Conservation (phyloP, 202 grass and related monocot species). For the Zoysia matrella region DNA sequence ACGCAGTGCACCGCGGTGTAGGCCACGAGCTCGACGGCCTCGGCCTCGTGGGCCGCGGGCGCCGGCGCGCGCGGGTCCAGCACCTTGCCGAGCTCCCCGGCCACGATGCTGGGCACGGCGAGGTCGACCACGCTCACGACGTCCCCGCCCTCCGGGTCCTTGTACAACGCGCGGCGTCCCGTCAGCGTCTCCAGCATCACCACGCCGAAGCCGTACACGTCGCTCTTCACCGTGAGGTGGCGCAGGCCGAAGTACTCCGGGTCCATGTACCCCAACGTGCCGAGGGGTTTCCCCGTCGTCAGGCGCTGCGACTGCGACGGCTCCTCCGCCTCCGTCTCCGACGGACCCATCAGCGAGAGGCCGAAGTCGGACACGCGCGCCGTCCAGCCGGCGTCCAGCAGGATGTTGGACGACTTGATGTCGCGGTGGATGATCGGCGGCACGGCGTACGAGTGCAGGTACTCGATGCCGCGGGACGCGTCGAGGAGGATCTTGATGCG, state of each 20-base stretch:
- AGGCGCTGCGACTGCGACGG: background rate
- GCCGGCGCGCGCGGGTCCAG: constrained; percentile 30
- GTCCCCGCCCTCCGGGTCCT: constrained; percentile 54
- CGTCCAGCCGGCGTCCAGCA: constrained; percentile 72
- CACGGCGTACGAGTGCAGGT: constrained; percentile 95
- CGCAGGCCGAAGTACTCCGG: constrained; percentile 93
- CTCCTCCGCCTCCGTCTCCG: background rate
- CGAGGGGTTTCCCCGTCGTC: background rate
- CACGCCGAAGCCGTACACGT: constrained; percentile 33
- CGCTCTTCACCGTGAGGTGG: constrained; percentile 86
- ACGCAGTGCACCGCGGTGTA: constrained; percentile 89
- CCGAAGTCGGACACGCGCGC: constrained; percentile 94
- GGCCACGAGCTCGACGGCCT: constrained; percentile 81
- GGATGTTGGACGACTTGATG: constrained; percentile 98
- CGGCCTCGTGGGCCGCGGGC: constrained; percentile 53
- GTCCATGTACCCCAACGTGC: constrained; percentile 98
- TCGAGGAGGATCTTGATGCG: constrained; percentile 84
- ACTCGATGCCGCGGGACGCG: constrained; percentile 87
- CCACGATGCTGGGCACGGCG: constrained; percentile 55
- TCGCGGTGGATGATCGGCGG: constrained; percentile 98
- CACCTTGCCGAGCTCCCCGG: constrained; percentile 50
- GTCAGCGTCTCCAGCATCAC: constrained; percentile 84
- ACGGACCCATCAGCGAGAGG: constrained; percentile 66
- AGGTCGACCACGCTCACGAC: constrained; percentile 79
- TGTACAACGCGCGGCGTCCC: constrained; percentile 74